phyloP scores from a whole-genome alignment of 1,284 basidiomycete species.

The Ustilago curta region DNA sequence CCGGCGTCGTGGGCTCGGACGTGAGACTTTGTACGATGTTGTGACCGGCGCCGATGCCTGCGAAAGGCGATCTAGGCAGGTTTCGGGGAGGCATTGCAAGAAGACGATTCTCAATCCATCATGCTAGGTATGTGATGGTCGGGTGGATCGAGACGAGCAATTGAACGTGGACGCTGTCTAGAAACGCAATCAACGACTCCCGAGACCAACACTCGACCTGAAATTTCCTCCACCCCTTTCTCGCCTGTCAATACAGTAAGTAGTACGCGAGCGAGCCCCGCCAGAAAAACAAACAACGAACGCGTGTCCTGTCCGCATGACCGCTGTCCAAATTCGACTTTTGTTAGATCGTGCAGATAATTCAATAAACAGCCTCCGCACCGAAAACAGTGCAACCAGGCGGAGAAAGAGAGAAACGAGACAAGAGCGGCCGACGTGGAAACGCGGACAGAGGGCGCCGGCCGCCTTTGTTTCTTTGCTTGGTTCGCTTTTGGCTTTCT shows the following conservation, averaged over 20 bases:
- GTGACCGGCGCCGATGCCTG: slow-evolving; percentile 36
- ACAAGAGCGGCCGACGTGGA: slow-evolving; percentile 25
- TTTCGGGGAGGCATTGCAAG: slow-evolving; percentile 34
- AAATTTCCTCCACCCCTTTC: background rate
- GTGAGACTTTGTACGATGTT: slow-evolving; percentile 26
- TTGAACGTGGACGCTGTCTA: background rate
- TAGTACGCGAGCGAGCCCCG: slow-evolving; percentile 6
- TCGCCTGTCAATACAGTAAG: background rate
- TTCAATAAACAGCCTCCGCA: background rate
- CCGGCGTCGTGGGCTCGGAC: slow-evolving; percentile 22
- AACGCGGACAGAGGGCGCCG: background rate
- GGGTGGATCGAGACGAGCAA: background rate
- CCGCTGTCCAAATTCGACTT: background rate
- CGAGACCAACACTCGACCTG: background rate
- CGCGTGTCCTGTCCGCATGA: slow-evolving; percentile 15
- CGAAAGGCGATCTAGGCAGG: slow-evolving; percentile 35
- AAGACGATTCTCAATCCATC: background rate
- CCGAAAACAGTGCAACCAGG: background rate
- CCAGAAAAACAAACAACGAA: background rate
- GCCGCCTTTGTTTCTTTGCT: too few species aligned
- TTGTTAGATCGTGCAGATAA: slow-evolving; percentile 4
- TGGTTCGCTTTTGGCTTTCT: slow-evolving; percentile 16
- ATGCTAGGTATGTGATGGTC: background rate
- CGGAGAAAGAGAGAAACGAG: background rate
- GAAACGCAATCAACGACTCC: too few species aligned